phyloP scores from a whole-genome alignment of 2,329 filamentous ascomycete species.

The Scedosporium aurantiacum region DNA sequence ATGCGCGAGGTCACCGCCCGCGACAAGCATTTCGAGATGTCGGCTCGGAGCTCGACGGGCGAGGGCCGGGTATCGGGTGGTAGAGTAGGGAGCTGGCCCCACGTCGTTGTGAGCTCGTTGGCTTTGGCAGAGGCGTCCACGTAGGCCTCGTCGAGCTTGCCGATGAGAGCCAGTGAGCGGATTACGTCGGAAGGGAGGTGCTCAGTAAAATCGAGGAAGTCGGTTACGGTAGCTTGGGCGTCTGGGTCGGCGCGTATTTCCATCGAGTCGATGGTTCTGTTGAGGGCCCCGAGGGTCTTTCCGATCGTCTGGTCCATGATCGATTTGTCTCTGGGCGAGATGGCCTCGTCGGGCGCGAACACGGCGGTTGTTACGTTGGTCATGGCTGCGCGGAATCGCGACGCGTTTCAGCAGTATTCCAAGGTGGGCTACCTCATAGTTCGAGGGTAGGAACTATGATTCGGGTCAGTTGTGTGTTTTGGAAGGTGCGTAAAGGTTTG shows the following conservation, averaged over 20 bases:
- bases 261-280: constrained; percentile 28
- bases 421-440: neutral
- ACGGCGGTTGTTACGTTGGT: constrained; percentile 2
- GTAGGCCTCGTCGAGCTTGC: constrained; percentile 51
- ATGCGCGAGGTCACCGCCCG: constrained; percentile 44
- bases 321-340: constrained; percentile 24
- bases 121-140: constrained; percentile 42
- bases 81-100: constrained; percentile 43
- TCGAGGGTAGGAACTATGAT: neutral
- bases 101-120: constrained; percentile 44
- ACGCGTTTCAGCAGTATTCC: neutral
- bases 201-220: constrained; percentile 60
- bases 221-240: constrained; percentile 57
- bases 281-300: constrained; percentile 11
- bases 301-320: constrained; percentile 16
- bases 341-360: constrained; percentile 15
- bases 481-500: neutral
- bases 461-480: neutral
- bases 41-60: constrained; percentile 41
- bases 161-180: constrained; percentile 54
- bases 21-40: constrained; percentile 47
- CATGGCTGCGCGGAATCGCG: constrained; percentile 4
- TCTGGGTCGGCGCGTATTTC: constrained; percentile 51
- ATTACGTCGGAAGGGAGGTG: constrained; percentile 57
- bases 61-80: constrained; percentile 34